A percentile compares a stretch with the other conserved stretches of the same genome.
Evolutionary conservation across 345 rosid genomes (phyloP).

Genomic region (Eucalyptus pauciflora): DNA sequence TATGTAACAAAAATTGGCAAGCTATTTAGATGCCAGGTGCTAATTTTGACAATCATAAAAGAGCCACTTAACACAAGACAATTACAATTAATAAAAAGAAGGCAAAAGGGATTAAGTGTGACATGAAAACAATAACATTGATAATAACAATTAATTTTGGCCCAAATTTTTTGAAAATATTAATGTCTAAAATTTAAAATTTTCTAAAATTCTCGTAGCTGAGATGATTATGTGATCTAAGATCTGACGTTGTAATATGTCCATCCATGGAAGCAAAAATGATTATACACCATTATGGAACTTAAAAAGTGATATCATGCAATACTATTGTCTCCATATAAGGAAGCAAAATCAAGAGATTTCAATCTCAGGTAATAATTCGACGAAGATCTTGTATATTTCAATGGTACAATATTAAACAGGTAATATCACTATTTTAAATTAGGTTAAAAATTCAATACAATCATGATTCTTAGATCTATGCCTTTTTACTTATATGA

Average conservation of each 20-base stretch:
- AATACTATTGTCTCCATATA: neutral
- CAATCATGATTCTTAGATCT: neutral
- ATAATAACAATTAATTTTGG: neutral
- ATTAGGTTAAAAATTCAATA: neutral
- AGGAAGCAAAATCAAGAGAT: neutral
- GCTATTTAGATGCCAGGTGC: neutral
- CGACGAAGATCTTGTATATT: accelerated
- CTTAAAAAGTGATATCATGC: neutral
- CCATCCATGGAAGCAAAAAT: neutral
- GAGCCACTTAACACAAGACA: neutral
- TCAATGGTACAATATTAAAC: neutral
- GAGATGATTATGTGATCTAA: neutral
- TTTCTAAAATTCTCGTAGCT: neutral
- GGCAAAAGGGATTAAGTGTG: neutral
- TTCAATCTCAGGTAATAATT: neutral
- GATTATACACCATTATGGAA: neutral
- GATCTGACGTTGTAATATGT: neutral
- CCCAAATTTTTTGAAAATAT: neutral
- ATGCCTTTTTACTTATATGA: neutral
- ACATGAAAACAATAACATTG: neutral
- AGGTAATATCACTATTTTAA: neutral
- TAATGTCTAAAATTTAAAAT: neutral
- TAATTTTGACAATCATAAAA: neutral
- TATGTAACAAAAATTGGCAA: neutral
- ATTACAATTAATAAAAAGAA: neutral